Conservation (phyloP, 139 green algal species). For the Tetradesmus obliquus region DNA sequence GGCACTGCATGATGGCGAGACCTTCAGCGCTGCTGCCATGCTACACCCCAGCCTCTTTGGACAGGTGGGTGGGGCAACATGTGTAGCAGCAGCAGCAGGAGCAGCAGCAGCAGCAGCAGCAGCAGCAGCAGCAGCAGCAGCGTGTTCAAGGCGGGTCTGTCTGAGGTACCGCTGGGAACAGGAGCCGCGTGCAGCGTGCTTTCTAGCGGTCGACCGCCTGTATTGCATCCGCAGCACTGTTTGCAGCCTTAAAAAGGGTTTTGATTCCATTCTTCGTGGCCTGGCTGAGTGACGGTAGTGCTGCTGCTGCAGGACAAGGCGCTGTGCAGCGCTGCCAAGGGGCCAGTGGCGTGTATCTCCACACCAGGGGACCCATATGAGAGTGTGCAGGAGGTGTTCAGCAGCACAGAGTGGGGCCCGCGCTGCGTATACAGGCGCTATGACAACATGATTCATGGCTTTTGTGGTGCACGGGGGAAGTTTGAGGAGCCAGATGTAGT, state of each 20-base stretch:
- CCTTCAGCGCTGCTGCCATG: neutral
- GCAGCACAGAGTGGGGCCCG: neutral
- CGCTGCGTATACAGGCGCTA: slow-evolving; percentile 31
- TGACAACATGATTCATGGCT: slow-evolving; percentile 33
- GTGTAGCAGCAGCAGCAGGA: too few relatives aligned
- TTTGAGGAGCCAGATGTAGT: slow-evolving; percentile 13
- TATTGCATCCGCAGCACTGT: too few relatives aligned
- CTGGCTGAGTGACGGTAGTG: too few relatives aligned
- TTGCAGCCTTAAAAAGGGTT: too few relatives aligned
- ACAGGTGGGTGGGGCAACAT: neutral
- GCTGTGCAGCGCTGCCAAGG: neutral
- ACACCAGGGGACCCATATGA: slow-evolving; percentile 26
- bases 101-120: too few relatives aligned
- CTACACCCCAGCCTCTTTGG: neutral
- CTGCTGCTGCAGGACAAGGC: slow-evolving; percentile 25
- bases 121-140: too few relatives aligned
- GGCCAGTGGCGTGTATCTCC: slow-evolving; percentile 1
- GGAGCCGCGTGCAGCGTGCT: too few relatives aligned
- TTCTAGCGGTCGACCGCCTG: too few relatives aligned
- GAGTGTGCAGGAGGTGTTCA: slow-evolving; percentile 13
- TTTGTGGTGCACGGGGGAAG: slow-evolving; percentile 33
- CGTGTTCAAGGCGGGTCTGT: too few relatives aligned
- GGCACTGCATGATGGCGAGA: neutral
- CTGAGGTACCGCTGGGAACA: too few relatives aligned
- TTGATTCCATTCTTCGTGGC: too few relatives aligned